phyloP scores from a whole-genome alignment of 768 basidiomycete genomes.

The Mycena rebaudengoi region DNA sequence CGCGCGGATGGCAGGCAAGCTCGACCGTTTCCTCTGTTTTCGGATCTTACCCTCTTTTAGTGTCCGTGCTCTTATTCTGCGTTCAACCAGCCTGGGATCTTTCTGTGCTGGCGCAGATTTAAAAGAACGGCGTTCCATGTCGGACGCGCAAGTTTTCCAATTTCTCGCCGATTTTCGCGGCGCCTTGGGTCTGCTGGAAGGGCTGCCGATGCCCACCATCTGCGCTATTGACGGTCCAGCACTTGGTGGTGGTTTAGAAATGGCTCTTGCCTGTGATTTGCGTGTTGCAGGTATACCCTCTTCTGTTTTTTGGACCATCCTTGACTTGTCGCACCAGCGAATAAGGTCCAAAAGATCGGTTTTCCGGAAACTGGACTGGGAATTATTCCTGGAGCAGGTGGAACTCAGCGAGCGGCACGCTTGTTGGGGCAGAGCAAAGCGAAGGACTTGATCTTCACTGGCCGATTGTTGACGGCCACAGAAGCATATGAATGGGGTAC shows the following conservation, averaged over 20 bases:
- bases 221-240: conserved; percentile 94
- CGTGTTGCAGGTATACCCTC: conserved; percentile 77
- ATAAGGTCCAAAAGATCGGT: conserved; percentile 81
- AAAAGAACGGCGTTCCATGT: conserved; percentile 85
- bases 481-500: conserved; percentile 81
- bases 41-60: conserved; percentile 43
- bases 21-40: background rate
- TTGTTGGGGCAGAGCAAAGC: conserved; percentile 82
- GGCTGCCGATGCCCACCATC: conserved; percentile 87
- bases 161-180: conserved; percentile 82
- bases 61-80: conserved; percentile 82
- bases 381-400: conserved; percentile 92
- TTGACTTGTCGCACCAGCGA: conserved; percentile 7
- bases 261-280: conserved; percentile 89
- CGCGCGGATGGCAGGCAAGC: conserved; percentile 72
- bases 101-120: conserved; percentile 97
- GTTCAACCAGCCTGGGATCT: conserved; percentile 76
- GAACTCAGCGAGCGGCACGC: conserved; percentile 84
- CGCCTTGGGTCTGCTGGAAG: conserved; percentile 79
- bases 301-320: background rate
- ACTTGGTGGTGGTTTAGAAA: conserved; percentile 91
- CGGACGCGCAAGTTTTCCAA: conserved; percentile 71
- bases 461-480: conserved; percentile 67
- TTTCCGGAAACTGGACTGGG: conserved; percentile 82
- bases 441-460: conserved; percentile 89